Conservation (phyloP, 2,329 filamentous ascomycete species). For the Ascomycota sp. region DNA sequence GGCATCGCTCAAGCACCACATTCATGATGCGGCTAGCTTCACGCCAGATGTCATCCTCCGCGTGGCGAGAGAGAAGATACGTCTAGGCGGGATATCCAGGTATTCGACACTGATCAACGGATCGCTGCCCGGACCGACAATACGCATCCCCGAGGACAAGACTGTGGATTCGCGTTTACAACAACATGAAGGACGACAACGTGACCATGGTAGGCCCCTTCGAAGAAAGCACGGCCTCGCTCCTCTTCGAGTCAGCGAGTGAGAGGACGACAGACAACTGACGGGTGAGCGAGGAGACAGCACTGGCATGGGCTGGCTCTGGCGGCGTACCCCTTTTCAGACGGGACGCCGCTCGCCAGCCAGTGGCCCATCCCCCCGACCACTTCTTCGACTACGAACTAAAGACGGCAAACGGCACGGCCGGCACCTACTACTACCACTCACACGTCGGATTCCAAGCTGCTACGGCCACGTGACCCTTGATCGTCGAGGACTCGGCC, state of each 20-base stretch:
- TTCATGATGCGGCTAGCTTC: slow-evolving; percentile 10
- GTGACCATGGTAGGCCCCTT: slow-evolving; percentile 39
- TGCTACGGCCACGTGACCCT: slow-evolving; percentile 5
- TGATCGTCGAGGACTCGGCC: slow-evolving; percentile 33
- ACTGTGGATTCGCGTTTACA: slow-evolving; percentile 39
- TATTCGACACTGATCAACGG: slow-evolving; percentile 25
- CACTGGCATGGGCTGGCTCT: slow-evolving; percentile 47
- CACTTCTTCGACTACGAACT: slow-evolving; percentile 51
- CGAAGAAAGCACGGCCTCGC: slow-evolving; percentile 33
- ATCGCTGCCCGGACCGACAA: slow-evolving; percentile 26
- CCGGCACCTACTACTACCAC: slow-evolving; percentile 49
- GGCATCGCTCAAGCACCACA: neutral
- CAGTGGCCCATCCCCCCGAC: slow-evolving; percentile 45
- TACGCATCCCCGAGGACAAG: slow-evolving; percentile 23
- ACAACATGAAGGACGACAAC: slow-evolving; percentile 30
- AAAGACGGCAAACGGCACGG: slow-evolving; percentile 25
- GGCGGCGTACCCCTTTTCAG: slow-evolving; percentile 36
- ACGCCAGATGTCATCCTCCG: slow-evolving; percentile 24
- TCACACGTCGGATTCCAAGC: slow-evolving; percentile 44
- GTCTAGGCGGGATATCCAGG: slow-evolving; percentile 4
- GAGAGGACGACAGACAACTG: no score
- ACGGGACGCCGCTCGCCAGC: slow-evolving; percentile 36
- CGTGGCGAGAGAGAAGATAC: slow-evolving; percentile 19
- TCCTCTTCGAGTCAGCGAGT: no score
- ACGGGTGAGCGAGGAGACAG: slow-evolving; percentile 10